A percentile compares a stretch with the other conserved stretches of the same genome.
Evolutionary conservation across 345 rosid genomes (phyloP).

Genomic region (Mangifera indica): DNA sequence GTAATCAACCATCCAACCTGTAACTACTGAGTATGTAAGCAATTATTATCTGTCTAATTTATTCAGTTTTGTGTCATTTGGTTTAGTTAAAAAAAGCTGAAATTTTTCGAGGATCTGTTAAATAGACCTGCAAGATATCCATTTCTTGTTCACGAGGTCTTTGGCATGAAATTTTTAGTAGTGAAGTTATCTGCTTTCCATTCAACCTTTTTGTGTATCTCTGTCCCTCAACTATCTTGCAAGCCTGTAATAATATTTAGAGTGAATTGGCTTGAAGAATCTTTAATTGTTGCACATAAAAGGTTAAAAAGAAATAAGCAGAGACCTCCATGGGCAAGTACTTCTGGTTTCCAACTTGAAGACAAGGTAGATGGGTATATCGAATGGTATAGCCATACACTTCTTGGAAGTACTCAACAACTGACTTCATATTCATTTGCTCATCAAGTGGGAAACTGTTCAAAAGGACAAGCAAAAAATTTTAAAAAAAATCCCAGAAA

Average conservation of each 20-base stretch:
- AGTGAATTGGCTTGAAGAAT: slow-evolving; percentile 1
- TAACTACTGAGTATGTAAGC: background rate
- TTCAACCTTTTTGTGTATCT: slow-evolving; percentile 41
- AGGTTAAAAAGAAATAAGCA: background rate
- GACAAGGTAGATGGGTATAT: slow-evolving; percentile 42
- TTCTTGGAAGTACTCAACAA: slow-evolving; percentile 42
- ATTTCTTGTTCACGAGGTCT: slow-evolving; percentile 36
- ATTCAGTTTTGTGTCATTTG: background rate
- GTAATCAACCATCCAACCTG: too few relatives aligned
- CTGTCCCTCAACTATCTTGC: slow-evolving; percentile 46
- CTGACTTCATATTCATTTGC: slow-evolving; percentile 42
- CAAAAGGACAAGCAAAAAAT: background rate
- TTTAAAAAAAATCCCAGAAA: background rate
- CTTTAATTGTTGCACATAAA: background rate
- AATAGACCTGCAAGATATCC: slow-evolving; percentile 37
- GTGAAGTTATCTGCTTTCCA: slow-evolving; percentile 40
- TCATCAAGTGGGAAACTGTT: slow-evolving; percentile 45
- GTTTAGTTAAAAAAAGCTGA: background rate
- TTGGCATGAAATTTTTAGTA: slow-evolving; percentile 41
- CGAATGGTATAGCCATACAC: slow-evolving; percentile 31
- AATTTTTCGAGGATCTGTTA: background rate
- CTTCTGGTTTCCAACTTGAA: slow-evolving; percentile 41
- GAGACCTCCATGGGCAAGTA: slow-evolving; percentile 49
- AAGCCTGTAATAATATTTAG: slow-evolving; percentile 27
- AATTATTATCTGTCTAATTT: background rate